phyloP scores from a whole-genome alignment of 2,329 filamentous ascomycete genomes.

The Apiospora aurea region DNA sequence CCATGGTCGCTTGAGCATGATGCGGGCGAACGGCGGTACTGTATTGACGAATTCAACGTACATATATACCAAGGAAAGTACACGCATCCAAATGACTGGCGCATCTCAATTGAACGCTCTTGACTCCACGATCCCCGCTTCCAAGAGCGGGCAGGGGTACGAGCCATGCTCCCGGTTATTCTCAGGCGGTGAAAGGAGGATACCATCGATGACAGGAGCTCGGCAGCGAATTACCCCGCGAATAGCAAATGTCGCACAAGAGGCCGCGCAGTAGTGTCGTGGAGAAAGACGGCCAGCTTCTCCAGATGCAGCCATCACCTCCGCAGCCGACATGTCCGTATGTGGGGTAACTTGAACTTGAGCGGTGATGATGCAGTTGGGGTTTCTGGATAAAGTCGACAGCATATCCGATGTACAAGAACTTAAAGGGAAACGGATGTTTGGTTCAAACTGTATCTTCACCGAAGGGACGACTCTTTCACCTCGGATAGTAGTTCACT shows the following conservation, averaged over 20 bases:
- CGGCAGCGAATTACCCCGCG: constrained; percentile 32
- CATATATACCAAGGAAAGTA: too few species aligned
- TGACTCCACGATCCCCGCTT: background rate
- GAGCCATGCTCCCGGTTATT: background rate
- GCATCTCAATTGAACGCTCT: background rate
- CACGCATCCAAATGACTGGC: too few species aligned
- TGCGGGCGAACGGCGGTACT: too few species aligned
- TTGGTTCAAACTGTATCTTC: too few species aligned
- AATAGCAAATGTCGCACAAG: constrained; percentile 21
- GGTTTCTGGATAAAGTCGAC: constrained; percentile 13
- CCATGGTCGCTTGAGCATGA: too few species aligned
- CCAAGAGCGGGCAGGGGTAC: background rate
- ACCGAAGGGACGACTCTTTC: background rate
- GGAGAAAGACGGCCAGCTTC: constrained; percentile 7
- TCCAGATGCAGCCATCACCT: constrained; percentile 24
- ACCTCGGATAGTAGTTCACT: background rate
- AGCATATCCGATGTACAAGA: background rate
- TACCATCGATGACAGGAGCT: constrained; percentile 4
- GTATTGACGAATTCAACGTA: too few species aligned
- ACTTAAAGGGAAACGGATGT: background rate
- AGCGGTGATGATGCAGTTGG: background rate
- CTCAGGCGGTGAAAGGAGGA: constrained; percentile 2
- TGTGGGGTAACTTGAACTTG: background rate
- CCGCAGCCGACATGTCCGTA: constrained; percentile 11
- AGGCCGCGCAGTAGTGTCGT: background rate